phyloP scores from a whole-genome alignment of 1,284 basidiomycete species.

The Boletellus sp. region DNA sequence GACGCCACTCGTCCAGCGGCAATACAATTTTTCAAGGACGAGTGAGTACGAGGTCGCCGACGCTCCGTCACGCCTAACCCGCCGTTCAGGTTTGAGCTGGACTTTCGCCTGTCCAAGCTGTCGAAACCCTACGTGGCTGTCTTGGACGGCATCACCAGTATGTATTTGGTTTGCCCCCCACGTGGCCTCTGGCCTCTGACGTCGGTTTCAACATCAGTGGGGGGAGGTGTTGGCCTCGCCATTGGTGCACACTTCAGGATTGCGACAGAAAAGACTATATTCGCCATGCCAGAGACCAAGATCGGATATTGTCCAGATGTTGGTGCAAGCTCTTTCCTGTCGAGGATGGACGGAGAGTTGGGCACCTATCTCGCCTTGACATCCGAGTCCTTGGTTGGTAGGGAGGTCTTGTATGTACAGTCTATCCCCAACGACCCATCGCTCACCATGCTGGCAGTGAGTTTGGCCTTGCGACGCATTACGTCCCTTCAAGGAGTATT shows the following conservation, averaged over 20 bases:
- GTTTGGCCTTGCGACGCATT: slow-evolving; percentile 90
- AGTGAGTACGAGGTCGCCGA: slow-evolving; percentile 49
- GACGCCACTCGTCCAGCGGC: slow-evolving; percentile 57
- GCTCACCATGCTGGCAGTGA: slow-evolving; percentile 49
- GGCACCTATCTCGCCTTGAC: slow-evolving; percentile 96
- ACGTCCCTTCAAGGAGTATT: slow-evolving; percentile 72
- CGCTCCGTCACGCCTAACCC: slow-evolving; percentile 6
- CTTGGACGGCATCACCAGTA: slow-evolving; percentile 90
- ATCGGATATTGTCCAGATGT: slow-evolving; percentile 92
- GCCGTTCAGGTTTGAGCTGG: slow-evolving; percentile 75
- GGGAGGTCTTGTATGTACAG: slow-evolving; percentile 75
- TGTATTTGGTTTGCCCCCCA: slow-evolving; percentile 33
- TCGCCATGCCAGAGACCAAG: slow-evolving; percentile 98
- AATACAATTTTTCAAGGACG: slow-evolving; percentile 85
- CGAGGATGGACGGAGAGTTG: slow-evolving; percentile 86
- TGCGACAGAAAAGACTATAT: slow-evolving; percentile 88
- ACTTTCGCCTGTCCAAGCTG: slow-evolving; percentile 79
- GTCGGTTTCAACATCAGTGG: slow-evolving; percentile 58
- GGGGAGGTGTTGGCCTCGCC: slow-evolving; percentile 90
- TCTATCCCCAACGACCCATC: slow-evolving; percentile 8
- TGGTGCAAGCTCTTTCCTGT: slow-evolving; percentile 87
- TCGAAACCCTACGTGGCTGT: slow-evolving; percentile 87
- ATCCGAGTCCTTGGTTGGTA: slow-evolving; percentile 67
- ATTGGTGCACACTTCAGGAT: slow-evolving; percentile 90
- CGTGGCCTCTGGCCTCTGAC: slow-evolving; percentile 15